phyloP scores from a whole-genome alignment of 164 flowering plant species.

The Sedum album region DNA sequence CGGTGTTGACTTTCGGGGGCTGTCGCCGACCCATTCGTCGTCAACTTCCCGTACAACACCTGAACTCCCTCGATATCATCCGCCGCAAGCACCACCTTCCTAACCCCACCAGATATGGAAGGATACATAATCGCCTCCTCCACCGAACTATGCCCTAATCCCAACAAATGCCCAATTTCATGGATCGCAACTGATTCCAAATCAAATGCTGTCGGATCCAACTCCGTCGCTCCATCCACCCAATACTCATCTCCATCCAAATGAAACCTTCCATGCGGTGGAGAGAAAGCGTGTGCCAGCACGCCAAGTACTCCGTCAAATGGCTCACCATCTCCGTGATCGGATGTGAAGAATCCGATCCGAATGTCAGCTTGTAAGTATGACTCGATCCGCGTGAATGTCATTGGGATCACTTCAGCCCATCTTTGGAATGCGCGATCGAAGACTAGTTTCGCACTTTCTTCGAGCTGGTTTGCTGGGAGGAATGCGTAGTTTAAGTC shows the following conservation, averaged over 20 bases:
- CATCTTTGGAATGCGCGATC: slow-evolving; percentile 45
- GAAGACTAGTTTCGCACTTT: slow-evolving; percentile 30
- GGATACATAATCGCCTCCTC: slow-evolving; percentile 74
- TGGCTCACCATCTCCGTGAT: slow-evolving; percentile 72
- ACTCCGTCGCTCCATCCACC: slow-evolving; percentile 17
- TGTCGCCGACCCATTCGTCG: too few relatives aligned
- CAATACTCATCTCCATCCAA: slow-evolving; percentile 57
- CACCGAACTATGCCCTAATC: slow-evolving; percentile 60
- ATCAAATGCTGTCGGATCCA: slow-evolving; percentile 34
- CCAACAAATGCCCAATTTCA: slow-evolving; percentile 84
- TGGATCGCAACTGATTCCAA: slow-evolving; percentile 79
- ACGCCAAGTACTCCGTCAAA: slow-evolving; percentile 68
- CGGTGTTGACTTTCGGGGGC: too few relatives aligned
- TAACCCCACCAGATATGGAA: slow-evolving; percentile 34
- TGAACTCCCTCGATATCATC: slow-evolving; percentile 66
- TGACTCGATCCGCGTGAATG: slow-evolving; percentile 27
- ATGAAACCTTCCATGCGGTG: slow-evolving; percentile 54
- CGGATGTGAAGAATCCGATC: slow-evolving; percentile 52
- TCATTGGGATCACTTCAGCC: slow-evolving; percentile 44
- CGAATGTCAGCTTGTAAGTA: slow-evolving; percentile 32
- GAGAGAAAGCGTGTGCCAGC: slow-evolving; percentile 78
- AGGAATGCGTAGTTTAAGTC: slow-evolving; percentile 46
- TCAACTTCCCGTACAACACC: slow-evolving; percentile 57
- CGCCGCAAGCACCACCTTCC: slow-evolving; percentile 34
- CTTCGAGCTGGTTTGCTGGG: slow-evolving; percentile 29